Percentiles rank a stretch among this genome's conserved stretches.
Evolutionary conservation across 805 yeast genomes (phyloP).

Genomic region (Vanderwaltozyma verrucispora): DNA sequence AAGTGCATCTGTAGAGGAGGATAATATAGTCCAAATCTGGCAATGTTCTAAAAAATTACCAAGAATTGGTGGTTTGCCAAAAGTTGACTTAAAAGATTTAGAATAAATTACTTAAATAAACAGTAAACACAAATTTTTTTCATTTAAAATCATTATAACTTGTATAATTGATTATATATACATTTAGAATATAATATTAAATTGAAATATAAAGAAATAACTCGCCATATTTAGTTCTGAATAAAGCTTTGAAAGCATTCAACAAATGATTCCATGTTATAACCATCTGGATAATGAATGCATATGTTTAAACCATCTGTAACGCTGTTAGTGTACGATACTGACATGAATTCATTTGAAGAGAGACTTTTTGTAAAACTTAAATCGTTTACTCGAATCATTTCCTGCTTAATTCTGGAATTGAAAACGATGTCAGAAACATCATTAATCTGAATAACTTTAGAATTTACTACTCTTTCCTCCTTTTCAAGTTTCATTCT

Average conservation of each 20-base stretch:
- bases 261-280: constrained; percentile 20
- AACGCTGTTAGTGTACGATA: constrained; percentile 17
- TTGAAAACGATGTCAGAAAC: constrained; percentile 12
- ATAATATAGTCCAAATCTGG: constrained; percentile 38
- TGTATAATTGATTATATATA: constrained; percentile 1
- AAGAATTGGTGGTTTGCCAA: constrained; percentile 18
- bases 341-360: constrained; percentile 17
- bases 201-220: no score
- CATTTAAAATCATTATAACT: no score
- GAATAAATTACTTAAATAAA: constrained; percentile 2
- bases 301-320: constrained; percentile 19
- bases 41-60: constrained; percentile 31
- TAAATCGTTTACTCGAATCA: constrained; percentile 11
- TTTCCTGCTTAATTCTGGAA: background rate
- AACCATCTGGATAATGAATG: constrained; percentile 21
- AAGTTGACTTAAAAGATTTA: constrained; percentile 4
- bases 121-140: no score
- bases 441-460: constrained; percentile 21
- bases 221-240: constrained; percentile 10
- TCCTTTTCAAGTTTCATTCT: constrained; percentile 18
- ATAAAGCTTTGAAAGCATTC: constrained; percentile 23
- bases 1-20: constrained; percentile 45
- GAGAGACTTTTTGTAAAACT: constrained; percentile 18
- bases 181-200: background rate
- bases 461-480: constrained; percentile 4